Evolutionary conservation across 768 basidiomycete species (phyloP), one percentile per base, ranked within the genome.

Genomic region (Boletus eberwhitei): DNA sequence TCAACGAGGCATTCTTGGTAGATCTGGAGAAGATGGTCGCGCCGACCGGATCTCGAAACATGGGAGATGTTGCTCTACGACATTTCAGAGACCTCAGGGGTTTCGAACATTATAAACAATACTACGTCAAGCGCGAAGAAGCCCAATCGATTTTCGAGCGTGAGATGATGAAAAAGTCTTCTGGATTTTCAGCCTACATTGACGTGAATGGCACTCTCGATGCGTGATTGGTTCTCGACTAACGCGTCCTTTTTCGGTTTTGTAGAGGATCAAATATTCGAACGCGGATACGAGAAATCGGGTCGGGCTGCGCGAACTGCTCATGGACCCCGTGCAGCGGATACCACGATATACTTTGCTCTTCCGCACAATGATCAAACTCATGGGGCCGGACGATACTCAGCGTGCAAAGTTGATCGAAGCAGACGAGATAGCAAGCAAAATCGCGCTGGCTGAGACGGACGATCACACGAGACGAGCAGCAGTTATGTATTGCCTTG

Each of bases 321-420:
- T 98, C 21, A 96, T 96, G 86, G 95, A 98, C 61, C 95, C 95
- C 16, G 92, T 97, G 6, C 95, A 98, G 65, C 85, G 95, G 34
- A 93, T 98, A 64, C 94, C 95, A 5, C 80, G 96, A 59, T 98
- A 98, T 72, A 95, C 93, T 1, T 77, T 98, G 24, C 79, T 98
- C 60, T 92, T 96, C 71, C 87, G 91, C 55, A 90, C 81, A 6
- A 98, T 98, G 87, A 75, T 95, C 65, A 93, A 94, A 71, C 81
- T 90, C 64, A 90, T 98, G 88, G 79, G 82, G 14, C 81, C 81
- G 0, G 77, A 79, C 45, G 92, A 97, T 64, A 79, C 83, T 2
- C 92, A 94, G 60, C 81, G 91, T 29, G 77, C 79, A 9, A 90
- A 87, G 67, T 75, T 98, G 21, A 71, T 83, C 5, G 91, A 96